Conservation (phyloP, 257 asterid species). For the Parsonsia alboflavescens region DNA sequence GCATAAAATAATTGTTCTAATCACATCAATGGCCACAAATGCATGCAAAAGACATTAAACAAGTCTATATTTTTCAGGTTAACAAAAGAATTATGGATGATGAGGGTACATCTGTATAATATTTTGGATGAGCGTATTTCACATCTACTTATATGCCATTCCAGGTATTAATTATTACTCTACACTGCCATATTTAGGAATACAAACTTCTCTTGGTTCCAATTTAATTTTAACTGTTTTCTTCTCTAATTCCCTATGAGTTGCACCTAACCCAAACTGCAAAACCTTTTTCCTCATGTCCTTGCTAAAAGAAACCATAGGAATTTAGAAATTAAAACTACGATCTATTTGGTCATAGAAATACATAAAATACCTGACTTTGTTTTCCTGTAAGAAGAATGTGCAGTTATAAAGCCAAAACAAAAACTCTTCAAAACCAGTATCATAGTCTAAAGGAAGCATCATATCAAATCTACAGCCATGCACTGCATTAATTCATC, state of each 20-base stretch:
- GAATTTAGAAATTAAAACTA: neutral
- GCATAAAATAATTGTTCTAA: no score
- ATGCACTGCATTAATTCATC: neutral
- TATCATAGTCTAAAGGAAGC: neutral
- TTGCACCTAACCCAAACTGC: neutral
- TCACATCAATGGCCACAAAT: no score
- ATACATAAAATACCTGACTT: neutral
- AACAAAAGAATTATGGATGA: neutral
- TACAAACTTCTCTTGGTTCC: neutral
- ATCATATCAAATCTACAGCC: neutral
- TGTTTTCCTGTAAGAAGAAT: neutral
- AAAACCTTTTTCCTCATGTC: neutral
- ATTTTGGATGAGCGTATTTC: neutral
- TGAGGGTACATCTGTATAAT: neutral
- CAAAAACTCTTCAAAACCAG: neutral
- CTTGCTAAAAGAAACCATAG: neutral
- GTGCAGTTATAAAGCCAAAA: neutral
- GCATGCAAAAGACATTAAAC: no score
- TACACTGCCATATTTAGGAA: neutral
- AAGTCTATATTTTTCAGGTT: neutral
- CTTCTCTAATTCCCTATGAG: neutral
- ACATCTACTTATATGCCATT: neutral
- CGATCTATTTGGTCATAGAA: neutral
- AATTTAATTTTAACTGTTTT: neutral
- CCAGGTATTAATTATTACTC: neutral